Evolutionary conservation across 2,329 filamentous ascomycete genomes (phyloP), one percentile per base, ranked within the genome.

Genomic region (Aureobasidium sp.): DNA sequence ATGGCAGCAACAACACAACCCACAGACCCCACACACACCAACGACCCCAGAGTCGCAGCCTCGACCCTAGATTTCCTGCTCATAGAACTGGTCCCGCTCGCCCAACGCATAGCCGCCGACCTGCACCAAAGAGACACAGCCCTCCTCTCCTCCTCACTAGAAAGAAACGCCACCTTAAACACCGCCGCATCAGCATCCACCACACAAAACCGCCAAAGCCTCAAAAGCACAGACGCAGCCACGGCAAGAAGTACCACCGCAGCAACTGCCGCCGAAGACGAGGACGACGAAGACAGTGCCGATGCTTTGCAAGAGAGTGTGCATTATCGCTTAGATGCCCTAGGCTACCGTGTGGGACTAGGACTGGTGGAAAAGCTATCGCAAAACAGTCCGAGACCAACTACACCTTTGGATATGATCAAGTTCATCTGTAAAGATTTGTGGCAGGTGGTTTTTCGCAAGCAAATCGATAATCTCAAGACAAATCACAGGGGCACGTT

Each of bases 381-480:
- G 90, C 95, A 27, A 6, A 44, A 29, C 9, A 22, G 14, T 7
- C 22, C 44, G 20, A 89, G 91, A 53, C 95, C 97, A 72, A 90
- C 88, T 65, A 91, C 96, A 69, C 92, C 92, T 4, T 84, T 99
- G 45, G 94, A 97, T 72, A 89, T 92, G 55, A 99, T 99, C 74
- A 99, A 99, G 75, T 97, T 99, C 72, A 81, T 99, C 55, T 99
- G 94, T 84, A 99, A 99, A 79, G 94, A 99, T 74, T 82, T 99
- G 48, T 99, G 94, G 94, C 91, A 86, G 37, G 81, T 97, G 22
- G 84, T 97, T 17, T 99, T 97, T 76, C 84, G 90, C 73, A 99
- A 99, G 77, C 95, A 97, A 75, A 90, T 99, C 71, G 94, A 99
- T 76, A 99, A 99, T 73, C 82, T 99, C 51, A 99, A 99, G 78